Base-by-base conservation (phyloP, 331 rosid species). In the Spiraea crenata region DNA sequence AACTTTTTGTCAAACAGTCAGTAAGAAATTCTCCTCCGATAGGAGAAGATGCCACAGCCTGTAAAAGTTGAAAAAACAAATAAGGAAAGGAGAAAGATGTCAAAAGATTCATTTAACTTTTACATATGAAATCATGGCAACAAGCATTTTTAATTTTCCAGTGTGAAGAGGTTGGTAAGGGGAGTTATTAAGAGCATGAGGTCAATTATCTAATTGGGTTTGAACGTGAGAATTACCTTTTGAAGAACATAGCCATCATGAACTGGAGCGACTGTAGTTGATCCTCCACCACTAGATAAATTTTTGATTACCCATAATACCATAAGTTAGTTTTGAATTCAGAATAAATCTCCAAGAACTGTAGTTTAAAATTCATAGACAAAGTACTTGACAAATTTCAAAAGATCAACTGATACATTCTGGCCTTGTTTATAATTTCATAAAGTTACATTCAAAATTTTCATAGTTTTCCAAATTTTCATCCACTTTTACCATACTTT, bases 161-260 rank as follows among this genome's bases (percentile, higher is more conserved):
- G 12, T 12, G 16, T 68, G 37, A 38, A 12, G 7, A 67, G 71
- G 7, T 67, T 67, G 45, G 60, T 19, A 67, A 67, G 50, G 37
- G 46, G 25, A 3, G 9, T 34, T 65, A 49, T 37, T 34, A 11
- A 62, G 65, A n/a, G 35, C 67, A 40, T 2, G 67, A 62, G 67
- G 34, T 46, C 51, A 47, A 57, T 67, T 75, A 55, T 51, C 35
- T 35, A 63, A 58, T 14, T 76, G 19, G 71, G 65, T 45, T 67
- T 14, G 38, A 57, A 64, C 39, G 66, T 16, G 77, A 62, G 63
- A 31, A 67, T 31, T 86, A 95, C 99, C 96, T 95, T 95, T 74
- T 89, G 99, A 80, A 95, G 89, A 83, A 95, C 96, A 80, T 89
- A 95, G 55, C 99, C 99, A 80, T 95, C 99, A 81, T 91, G 97